phyloP scores from a whole-genome alignment of 345 rosid species.

The Camelina sativa region DNA sequence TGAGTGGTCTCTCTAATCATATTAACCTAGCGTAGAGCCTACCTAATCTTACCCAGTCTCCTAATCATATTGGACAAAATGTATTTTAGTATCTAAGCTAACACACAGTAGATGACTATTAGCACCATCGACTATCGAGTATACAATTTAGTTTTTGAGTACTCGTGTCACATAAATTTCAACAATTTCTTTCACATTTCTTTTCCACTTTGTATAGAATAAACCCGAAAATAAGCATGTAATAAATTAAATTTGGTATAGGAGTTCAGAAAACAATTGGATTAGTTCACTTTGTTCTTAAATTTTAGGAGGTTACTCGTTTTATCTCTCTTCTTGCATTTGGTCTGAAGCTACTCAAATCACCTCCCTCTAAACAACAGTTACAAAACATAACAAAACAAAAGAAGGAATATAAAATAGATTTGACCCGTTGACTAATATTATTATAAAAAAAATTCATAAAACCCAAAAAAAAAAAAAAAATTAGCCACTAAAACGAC shows the following conservation, averaged over 20 bases:
- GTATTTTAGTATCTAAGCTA: conserved; percentile 1
- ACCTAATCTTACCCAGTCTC: conserved; percentile 7
- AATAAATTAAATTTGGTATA: background rate
- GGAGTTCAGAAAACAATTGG: background rate
- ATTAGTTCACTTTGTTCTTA: background rate
- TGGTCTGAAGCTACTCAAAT: conserved; percentile 15
- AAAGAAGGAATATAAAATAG: conserved; percentile 10
- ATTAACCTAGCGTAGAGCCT: background rate
- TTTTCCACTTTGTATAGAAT: background rate
- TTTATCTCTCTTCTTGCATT: conserved; percentile 9
- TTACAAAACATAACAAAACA: background rate
- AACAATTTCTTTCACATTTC: background rate
- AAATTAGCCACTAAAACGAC: conserved; percentile 28
- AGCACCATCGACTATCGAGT: background rate
- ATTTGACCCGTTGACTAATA: conserved; percentile 34
- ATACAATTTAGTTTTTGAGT: background rate
- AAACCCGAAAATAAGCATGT: background rate
- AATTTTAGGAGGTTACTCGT: conserved; percentile 8
- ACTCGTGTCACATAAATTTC: background rate
- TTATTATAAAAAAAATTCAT: background rate
- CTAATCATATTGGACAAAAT: background rate
- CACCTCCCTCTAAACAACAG: conserved; percentile 5
- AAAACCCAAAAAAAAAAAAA: background rate
- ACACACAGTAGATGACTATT: background rate
- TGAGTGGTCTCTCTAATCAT: conserved; percentile 19